phyloP scores from a whole-genome alignment of 208 protist species.

The Trypanosomatidae sp. region DNA sequence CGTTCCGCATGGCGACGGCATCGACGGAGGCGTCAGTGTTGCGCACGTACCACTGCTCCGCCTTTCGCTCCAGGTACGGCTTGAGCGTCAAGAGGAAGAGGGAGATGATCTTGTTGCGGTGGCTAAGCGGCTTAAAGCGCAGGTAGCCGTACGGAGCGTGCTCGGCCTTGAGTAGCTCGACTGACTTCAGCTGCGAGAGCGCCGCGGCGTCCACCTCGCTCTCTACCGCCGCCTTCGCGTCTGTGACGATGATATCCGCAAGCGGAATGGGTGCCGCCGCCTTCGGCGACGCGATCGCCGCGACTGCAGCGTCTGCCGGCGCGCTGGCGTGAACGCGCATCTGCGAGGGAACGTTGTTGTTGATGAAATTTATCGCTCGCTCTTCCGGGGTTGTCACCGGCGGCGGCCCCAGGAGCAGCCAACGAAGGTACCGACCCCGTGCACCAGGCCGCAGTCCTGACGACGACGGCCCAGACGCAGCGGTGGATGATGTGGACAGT shows the following conservation, averaged over 20 bases:
- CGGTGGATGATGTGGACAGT: slow-evolving; percentile 10
- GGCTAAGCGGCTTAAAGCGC: slow-evolving; percentile 45
- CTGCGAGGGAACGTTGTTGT: slow-evolving; percentile 22
- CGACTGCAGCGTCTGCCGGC: neutral
- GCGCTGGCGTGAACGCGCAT: slow-evolving; percentile 13
- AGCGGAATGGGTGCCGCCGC: slow-evolving; percentile 1
- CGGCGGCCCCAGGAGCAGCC: slow-evolving; percentile 44
- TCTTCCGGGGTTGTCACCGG: slow-evolving; percentile 56
- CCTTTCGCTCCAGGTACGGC: slow-evolving; percentile 58
- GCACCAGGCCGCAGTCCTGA: slow-evolving; percentile 3
- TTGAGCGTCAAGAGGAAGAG: slow-evolving; percentile 60
- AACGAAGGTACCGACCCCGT: slow-evolving; percentile 34
- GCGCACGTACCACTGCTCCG: slow-evolving; percentile 45
- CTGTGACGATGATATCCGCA: slow-evolving; percentile 7
- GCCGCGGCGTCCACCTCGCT: slow-evolving; percentile 5
- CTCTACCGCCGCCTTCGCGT: slow-evolving; percentile 1
- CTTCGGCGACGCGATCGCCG: neutral
- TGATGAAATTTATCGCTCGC: slow-evolving; percentile 43
- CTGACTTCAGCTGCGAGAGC: slow-evolving; percentile 24
- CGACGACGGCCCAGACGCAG: neutral
- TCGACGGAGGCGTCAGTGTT: slow-evolving; percentile 49
- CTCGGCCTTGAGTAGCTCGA: slow-evolving; percentile 43
- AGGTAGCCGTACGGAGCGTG: slow-evolving; percentile 69
- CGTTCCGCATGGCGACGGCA: slow-evolving; percentile 43
- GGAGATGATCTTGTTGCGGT: slow-evolving; percentile 40